A percentile compares a stretch with the other conserved stretches of the same genome.
Evolutionary conservation across 225 moss, liverwort and hornwort genomes (phyloP).

Genomic region (Asterella californica): DNA sequence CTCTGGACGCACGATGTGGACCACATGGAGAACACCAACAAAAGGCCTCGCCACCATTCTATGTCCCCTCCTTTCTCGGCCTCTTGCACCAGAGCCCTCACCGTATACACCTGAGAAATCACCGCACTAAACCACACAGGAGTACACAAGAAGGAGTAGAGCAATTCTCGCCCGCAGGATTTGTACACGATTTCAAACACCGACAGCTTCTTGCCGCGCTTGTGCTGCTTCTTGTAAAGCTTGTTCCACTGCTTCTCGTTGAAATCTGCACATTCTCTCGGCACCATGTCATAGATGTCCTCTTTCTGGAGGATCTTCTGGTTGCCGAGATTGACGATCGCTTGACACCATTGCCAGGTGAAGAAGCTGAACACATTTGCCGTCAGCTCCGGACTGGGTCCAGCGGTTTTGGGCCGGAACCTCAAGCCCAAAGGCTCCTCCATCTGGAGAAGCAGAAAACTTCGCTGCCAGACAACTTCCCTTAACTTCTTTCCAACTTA

Average conservation of each 20-base stretch:
- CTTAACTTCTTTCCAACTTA: not conserved
- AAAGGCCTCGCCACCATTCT: slow-evolving; percentile 74
- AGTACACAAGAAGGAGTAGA: slow-evolving; percentile 39
- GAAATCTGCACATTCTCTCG: slow-evolving; percentile 46
- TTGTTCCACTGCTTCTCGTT: slow-evolving; percentile 63
- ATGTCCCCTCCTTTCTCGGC: slow-evolving; percentile 40
- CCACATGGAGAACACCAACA: slow-evolving; percentile 71
- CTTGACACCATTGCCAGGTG: slow-evolving; percentile 66
- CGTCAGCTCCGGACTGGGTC: slow-evolving; percentile 53
- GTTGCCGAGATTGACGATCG: slow-evolving; percentile 50
- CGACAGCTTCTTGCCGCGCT: slow-evolving; percentile 34
- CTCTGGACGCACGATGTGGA: slow-evolving; percentile 50
- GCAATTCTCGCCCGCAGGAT: slow-evolving; percentile 48
- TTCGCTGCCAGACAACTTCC: not conserved
- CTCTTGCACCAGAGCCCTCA: slow-evolving; percentile 57
- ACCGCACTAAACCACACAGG: slow-evolving; percentile 58
- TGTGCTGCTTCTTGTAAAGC: slow-evolving; percentile 30
- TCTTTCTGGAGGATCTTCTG: slow-evolving; percentile 30
- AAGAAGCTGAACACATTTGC: slow-evolving; percentile 47
- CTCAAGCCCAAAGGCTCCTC: slow-evolving; percentile 13
- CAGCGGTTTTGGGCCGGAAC: slow-evolving; percentile 40
- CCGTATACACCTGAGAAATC: slow-evolving; percentile 52
- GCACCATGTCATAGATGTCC: slow-evolving; percentile 68
- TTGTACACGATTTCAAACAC: slow-evolving; percentile 53
- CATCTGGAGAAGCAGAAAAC: not conserved